These are phyloP conservation scores for Tillandsia leiboldiana DNA, from an alignment of 176 grass and related monocot genomes.

Conservation along the genomic window DNA sequence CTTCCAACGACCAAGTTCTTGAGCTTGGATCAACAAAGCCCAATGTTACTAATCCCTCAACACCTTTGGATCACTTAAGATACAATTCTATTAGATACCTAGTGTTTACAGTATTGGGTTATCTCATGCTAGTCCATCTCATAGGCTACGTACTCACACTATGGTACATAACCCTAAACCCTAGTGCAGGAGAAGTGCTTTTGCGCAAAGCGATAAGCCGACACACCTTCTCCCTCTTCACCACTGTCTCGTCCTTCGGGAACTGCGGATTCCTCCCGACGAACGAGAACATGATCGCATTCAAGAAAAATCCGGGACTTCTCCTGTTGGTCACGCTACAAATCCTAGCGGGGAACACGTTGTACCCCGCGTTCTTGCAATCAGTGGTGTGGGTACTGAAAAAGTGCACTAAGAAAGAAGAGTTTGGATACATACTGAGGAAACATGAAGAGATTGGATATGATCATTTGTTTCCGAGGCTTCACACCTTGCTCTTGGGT, in stretches of 20 bases:
- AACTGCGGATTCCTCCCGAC: conserved; percentile 72
- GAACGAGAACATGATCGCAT: conserved; percentile 64
- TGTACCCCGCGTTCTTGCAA: conserved; percentile 53
- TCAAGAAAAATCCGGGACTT: conserved; percentile 45
- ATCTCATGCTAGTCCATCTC: conserved; percentile 34
- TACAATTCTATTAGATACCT: conserved; percentile 19
- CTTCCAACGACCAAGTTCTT: neutral
- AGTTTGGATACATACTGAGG: conserved; percentile 22
- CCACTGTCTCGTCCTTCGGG: conserved; percentile 48
- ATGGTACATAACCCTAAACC: conserved; percentile 32
- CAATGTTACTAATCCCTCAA: too few relatives aligned
- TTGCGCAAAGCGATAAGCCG: conserved; percentile 33
- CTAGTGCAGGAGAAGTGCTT: conserved; percentile 27
- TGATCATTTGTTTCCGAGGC: conserved; percentile 40
- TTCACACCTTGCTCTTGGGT: conserved; percentile 18
- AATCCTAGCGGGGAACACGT: conserved; percentile 55
- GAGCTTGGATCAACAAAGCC: too few relatives aligned
- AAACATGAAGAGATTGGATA: conserved; percentile 26
- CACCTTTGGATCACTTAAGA: neutral
- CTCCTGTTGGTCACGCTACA: conserved; percentile 46
- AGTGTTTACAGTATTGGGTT: conserved; percentile 33
- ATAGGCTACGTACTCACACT: conserved; percentile 34
- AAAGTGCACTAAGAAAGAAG: conserved; percentile 24
- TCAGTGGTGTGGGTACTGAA: conserved; percentile 23
- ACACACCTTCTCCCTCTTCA: conserved; percentile 57